These are phyloP conservation scores for Rasamsonia emersonii DNA, from an alignment of 2,329 filamentous ascomycete genomes.

Conservation along the genomic window DNA sequence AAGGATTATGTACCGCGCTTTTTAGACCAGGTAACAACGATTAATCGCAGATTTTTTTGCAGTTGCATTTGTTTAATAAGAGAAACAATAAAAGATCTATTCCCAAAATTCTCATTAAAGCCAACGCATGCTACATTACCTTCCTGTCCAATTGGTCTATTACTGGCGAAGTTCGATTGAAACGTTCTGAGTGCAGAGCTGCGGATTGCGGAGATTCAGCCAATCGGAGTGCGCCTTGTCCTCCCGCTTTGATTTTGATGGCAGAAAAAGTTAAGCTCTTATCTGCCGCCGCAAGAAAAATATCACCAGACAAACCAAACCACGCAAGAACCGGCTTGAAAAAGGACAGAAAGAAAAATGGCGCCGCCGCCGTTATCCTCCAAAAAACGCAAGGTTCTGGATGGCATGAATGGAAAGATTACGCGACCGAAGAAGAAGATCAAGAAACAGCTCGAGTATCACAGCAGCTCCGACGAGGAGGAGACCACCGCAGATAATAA, in stretches of 20 bases:
- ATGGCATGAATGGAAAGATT: slow-evolving; percentile 47
- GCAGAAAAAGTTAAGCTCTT: no score
- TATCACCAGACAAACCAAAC: slow-evolving; percentile 6
- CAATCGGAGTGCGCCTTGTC: slow-evolving; percentile 22
- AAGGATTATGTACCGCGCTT: no score
- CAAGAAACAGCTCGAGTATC: slow-evolving; percentile 55
- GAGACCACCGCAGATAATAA: slow-evolving; percentile 29
- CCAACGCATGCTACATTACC: no score
- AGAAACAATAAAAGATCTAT: no score
- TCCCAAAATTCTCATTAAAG: no score
- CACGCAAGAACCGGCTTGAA: slow-evolving; percentile 2
- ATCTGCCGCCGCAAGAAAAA: slow-evolving; percentile 14
- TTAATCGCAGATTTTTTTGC: no score
- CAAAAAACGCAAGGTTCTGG: slow-evolving; percentile 52
- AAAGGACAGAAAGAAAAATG: neutral
- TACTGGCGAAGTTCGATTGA: slow-evolving; percentile 3
- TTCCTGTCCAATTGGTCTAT: slow-evolving; percentile 3
- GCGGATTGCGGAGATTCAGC: slow-evolving; percentile 10
- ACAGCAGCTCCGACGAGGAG: slow-evolving; percentile 55
- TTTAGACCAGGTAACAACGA: no score
- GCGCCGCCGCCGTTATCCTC: slow-evolving; percentile 33
- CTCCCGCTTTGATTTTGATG: no score
- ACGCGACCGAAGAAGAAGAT: slow-evolving; percentile 48
- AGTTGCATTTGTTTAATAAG: no score
- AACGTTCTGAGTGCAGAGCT: slow-evolving; percentile 4